phyloP scores from a whole-genome alignment of 1,139 yeast species.

The Kodamaea sp. region DNA sequence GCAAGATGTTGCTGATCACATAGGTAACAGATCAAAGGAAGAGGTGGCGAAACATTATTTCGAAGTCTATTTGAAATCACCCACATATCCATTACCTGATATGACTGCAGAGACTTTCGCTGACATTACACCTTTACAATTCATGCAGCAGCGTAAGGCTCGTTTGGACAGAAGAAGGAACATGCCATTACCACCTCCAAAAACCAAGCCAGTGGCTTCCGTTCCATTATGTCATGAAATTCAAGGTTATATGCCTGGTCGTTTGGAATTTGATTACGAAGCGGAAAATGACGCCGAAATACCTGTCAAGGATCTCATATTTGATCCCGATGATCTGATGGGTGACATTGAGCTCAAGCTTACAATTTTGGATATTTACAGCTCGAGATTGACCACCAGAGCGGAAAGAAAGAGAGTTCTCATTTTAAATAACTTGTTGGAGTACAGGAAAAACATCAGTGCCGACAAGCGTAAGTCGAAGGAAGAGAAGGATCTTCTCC shows the following conservation, averaged over 20 bases:
- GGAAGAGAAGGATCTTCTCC: slow-evolving; percentile 83
- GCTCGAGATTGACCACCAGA: slow-evolving; percentile 83
- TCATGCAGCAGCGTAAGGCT: slow-evolving; percentile 65
- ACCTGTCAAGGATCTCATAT: slow-evolving; percentile 90
- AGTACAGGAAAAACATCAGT: slow-evolving; percentile 77
- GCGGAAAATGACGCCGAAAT: slow-evolving; percentile 96
- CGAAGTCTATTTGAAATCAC: slow-evolving; percentile 65
- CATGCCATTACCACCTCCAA: slow-evolving; percentile 72
- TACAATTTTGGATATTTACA: slow-evolving; percentile 84
- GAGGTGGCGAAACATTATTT: slow-evolving; percentile 86
- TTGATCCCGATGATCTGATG: slow-evolving; percentile 89
- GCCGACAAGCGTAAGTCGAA: slow-evolving; percentile 79
- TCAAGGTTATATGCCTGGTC: slow-evolving; percentile 98
- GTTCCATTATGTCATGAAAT: slow-evolving; percentile 96
- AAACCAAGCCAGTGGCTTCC: slow-evolving; percentile 84
- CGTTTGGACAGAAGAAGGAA: slow-evolving; percentile 67
- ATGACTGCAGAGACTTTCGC: slow-evolving; percentile 58
- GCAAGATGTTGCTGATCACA: slow-evolving; percentile 95
- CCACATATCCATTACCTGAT: slow-evolving; percentile 79
- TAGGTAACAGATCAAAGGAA: slow-evolving; percentile 88
- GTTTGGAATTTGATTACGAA: slow-evolving; percentile 93
- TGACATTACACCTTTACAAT: slow-evolving; percentile 64
- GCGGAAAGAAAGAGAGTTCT: slow-evolving; percentile 89
- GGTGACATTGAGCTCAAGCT: slow-evolving; percentile 88
- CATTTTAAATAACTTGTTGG: slow-evolving; percentile 74